Base-by-base conservation (phyloP, 345 rosid species). In the Linum usitatissimum region DNA sequence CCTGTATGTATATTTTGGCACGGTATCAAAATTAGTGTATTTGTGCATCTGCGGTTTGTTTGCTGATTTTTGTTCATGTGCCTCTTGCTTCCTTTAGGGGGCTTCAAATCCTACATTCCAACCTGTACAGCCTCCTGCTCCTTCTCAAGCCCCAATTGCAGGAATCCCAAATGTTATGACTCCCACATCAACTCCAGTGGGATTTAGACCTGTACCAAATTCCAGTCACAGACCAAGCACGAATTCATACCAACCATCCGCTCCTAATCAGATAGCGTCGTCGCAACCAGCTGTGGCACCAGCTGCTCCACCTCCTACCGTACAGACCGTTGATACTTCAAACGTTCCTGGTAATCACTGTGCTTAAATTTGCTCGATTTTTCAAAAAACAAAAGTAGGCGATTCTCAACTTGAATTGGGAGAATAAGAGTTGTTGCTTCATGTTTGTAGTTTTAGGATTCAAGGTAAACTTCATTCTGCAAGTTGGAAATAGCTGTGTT, bases 241-340 rank as follows among this genome's bases (percentile, higher is more conserved):
- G 42, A 75, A 78, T 73, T 30, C 85, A 62, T 74, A 77, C 86
- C 97, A 87, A 69, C 88, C 90, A 45, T 67, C 83, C 28, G 84
- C 82, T 69, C 90, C 96, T 69, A 79, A 79, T 63, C 86, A 81
- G 68, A 67, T 82, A 57, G 73, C 82, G 67, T 30, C 83, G 48
- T 66, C 53, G 36, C 93, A 85, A 71, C 79, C 85, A 76, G 74
- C 80, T 68, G 83, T 69, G 31, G 42, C 81, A 17, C 87, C 95
- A 70, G 77, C 85, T 67, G 83, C 87, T 70, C 87, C 87, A 30
- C 97, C 89, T 64, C 84, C 97, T 55, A 94, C 99, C 10, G 84
- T 88, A 59, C 97, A 90, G 79, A 88, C 93, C 6, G 99, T 79
- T 45, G 87, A 94, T 76, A 88, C 90, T 57, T 82, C 89, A 68